A percentile compares a stretch with the other conserved stretches of the same genome.
Evolutionary conservation across 139 green algal species (phyloP).

Genomic region (Tetraselmis striata): DNA sequence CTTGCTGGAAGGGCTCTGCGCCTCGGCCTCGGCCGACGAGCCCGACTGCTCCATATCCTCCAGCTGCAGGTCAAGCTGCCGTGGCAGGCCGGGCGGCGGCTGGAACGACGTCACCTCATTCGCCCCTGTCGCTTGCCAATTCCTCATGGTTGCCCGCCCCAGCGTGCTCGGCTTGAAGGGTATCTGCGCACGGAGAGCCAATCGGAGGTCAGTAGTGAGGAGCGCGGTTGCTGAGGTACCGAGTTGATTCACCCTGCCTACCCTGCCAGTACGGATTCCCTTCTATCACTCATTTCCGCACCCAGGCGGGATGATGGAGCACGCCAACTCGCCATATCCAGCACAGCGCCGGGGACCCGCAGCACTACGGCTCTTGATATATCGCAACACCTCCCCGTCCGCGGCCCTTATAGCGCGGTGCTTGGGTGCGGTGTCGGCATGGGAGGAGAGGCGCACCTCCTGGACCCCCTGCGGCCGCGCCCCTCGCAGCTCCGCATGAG

Average conservation of each 20-base stretch:
- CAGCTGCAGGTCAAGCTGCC: neutral
- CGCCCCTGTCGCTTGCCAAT: neutral
- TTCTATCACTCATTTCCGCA: too few relatives aligned
- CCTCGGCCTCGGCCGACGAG: neutral
- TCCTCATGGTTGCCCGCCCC: neutral
- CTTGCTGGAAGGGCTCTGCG: neutral
- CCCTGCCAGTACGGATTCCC: too few relatives aligned
- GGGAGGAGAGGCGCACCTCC: too few relatives aligned
- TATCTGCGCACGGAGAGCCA: neutral
- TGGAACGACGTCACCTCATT: neutral
- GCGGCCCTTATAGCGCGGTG: neutral
- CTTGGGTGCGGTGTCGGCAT: neutral
- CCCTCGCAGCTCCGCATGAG: too few relatives aligned
- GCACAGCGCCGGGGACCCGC: neutral
- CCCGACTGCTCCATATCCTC: neutral
- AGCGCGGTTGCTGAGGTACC: too few relatives aligned
- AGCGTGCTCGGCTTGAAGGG: neutral
- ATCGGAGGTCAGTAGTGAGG: neutral
- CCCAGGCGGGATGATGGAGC: too few relatives aligned
- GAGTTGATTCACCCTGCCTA: too few relatives aligned
- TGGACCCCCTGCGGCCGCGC: too few relatives aligned
- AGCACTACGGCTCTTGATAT: neutral
- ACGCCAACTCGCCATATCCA: too few relatives aligned
- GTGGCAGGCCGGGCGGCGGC: too few relatives aligned
- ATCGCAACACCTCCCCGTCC: neutral